Evolutionary conservation across 768 basidiomycete species (phyloP), one percentile per base, ranked within the genome.

Genomic region (Grammothele lineata): DNA sequence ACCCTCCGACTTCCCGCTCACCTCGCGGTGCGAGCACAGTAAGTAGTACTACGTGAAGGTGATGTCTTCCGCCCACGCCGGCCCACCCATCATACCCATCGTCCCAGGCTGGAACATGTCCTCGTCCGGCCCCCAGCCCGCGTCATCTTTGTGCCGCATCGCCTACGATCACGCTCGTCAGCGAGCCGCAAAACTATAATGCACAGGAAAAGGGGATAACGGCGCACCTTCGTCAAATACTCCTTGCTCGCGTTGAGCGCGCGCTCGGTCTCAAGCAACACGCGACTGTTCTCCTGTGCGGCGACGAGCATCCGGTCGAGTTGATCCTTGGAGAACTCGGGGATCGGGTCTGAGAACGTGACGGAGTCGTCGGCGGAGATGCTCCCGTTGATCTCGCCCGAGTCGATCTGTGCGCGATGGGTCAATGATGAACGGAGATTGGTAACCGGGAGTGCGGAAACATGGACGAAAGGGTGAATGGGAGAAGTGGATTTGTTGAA

Each of bases 181-280:
- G 19, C 40, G 3, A 41, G 15, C n/a, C n/a, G 4, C 18, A 25
- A 17, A 23, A 11, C 19, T 24, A 17, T n/a, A 25, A 5, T 23
- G 1, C 26, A 23, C 11, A 17, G 15, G 17, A 17, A 37, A 10
- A 34, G 5, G n/a, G 9, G 11, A 57, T 68, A 39, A n/a, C n/a
- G n/a, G n/a, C n/a, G n/a, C 25, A 85, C 87, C 78, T 91, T 92
- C 25, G 57, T 70, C 56, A 92, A 60, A 51, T 81, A 92, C 37
- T 91, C 90, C 57, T 73, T 84, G 62, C 81, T 84, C 60, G 74
- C 70, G 33, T 73, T 78, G 56, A 84, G 64, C 44, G 78, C 74
- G 47, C 71, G 65, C 54, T 87, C 83, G 18, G 86, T 61, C 39
- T 61, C 60, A 22, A 57, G 65, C 8, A 87, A 70, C 17, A 72